Conservation (phyloP, 495 filamentous ascomycete genomes). For the Aspergillus ellipticus region DNA sequence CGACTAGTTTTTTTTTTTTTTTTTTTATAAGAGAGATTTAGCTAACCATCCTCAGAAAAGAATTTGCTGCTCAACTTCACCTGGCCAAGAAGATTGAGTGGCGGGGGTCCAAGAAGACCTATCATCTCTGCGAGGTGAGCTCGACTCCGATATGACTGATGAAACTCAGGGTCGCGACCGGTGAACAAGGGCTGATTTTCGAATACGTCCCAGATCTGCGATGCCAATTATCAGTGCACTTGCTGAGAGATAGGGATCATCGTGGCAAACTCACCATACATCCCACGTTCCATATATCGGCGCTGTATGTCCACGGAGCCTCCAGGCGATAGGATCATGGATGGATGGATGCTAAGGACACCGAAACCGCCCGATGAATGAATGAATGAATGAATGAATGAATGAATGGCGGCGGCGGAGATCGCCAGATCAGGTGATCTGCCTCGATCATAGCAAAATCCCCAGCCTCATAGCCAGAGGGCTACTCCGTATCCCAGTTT, state of each 20-base stretch:
- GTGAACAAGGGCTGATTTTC: constrained; percentile 26
- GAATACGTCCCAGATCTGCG: constrained; percentile 30
- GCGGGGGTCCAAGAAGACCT: constrained; percentile 41
- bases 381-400: neutral
- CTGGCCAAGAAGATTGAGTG: constrained; percentile 27
- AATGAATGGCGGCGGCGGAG: neutral
- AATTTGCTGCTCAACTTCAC: constrained; percentile 19
- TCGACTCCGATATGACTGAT: constrained; percentile 28
- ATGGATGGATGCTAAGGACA: constrained; percentile 33
- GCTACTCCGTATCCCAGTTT: too few species aligned
- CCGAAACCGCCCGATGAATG: constrained; percentile 30
- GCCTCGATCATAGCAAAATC: too few species aligned
- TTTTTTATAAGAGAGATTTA: too few species aligned
- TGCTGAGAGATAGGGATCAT: neutral
- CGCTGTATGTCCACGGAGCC: constrained; percentile 35
- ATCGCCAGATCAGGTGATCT: too few species aligned
- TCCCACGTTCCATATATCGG: constrained; percentile 44
- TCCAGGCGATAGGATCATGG: constrained; percentile 23
- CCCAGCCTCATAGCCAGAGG: too few species aligned
- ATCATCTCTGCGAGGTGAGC: constrained; percentile 44
- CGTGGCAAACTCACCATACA: constrained; percentile 35
- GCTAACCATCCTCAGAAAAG: constrained; percentile 15
- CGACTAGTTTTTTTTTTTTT: too few species aligned
- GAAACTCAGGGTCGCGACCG: constrained; percentile 20
- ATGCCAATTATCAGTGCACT: neutral